Percentiles rank a stretch among this genome's conserved stretches.
These are phyloP conservation scores for Linum lewisii DNA, from an alignment of 345 rosid genomes.

Conservation along the genomic window DNA sequence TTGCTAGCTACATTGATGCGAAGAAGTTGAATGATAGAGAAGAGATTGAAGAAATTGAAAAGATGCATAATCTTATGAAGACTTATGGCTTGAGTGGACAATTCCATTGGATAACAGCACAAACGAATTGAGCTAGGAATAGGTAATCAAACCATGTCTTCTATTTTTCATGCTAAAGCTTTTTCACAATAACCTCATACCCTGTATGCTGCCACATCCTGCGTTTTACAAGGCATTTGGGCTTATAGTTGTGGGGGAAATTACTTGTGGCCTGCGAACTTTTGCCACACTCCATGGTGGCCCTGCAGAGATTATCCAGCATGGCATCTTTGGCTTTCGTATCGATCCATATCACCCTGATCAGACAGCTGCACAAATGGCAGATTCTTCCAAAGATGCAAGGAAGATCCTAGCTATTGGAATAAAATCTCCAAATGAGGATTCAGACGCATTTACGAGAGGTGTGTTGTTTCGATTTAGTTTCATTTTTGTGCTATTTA, in stretches of 20 bases:
- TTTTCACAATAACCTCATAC: neutral
- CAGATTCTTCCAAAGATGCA: conserved; percentile 31
- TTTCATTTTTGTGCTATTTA: no score
- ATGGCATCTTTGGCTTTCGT: conserved; percentile 47
- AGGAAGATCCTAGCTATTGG: conserved; percentile 33
- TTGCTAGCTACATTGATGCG: conserved; percentile 36
- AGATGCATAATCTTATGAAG: conserved; percentile 36
- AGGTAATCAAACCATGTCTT: neutral
- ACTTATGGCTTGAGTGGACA: conserved; percentile 40
- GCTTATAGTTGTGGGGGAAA: conserved; percentile 48
- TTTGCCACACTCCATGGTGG: conserved; percentile 54
- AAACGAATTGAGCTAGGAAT: conserved; percentile 45
- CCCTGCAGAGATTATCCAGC: conserved; percentile 44
- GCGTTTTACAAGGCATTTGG: conserved; percentile 54
- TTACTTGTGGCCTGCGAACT: conserved; percentile 50
- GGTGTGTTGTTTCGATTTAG: conserved; percentile 18
- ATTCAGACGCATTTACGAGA: conserved; percentile 39
- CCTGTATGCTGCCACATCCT: conserved; percentile 22
- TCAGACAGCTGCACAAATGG: conserved; percentile 27
- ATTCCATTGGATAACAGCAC: conserved; percentile 44
- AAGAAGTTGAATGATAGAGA: conserved; percentile 40
- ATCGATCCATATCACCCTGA: conserved; percentile 44
- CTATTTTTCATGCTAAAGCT: no score
- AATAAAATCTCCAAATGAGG: conserved; percentile 34
- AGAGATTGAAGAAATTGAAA: conserved; percentile 43